Conservation (phyloP, 2,329 filamentous ascomycete genomes). For the Amylocarpus encephaloides region DNA sequence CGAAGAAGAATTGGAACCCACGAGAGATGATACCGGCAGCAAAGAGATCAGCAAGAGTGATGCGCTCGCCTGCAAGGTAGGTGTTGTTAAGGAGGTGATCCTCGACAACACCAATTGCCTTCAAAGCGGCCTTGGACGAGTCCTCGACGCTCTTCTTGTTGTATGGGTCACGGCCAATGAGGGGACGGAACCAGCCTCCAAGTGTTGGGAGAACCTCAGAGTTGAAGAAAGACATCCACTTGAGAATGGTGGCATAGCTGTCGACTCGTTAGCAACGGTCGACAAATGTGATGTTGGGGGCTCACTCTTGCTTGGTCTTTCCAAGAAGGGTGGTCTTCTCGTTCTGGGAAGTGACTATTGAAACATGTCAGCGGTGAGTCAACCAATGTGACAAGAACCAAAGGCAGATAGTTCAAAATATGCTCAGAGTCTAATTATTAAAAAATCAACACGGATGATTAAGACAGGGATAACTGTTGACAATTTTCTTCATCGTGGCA, state of each 20-base stretch:
- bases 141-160: constrained; percentile 98
- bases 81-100: constrained; percentile 87
- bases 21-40: constrained; percentile 69
- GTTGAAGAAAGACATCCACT: constrained; percentile 98
- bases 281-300: background rate
- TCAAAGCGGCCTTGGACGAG: constrained; percentile 58
- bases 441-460: constrained; percentile 83
- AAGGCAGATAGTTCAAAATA: constrained; percentile 23
- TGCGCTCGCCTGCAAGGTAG: constrained; percentile 94
- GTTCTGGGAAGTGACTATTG: constrained; percentile 91
- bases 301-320: constrained; percentile 98
- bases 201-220: constrained; percentile 69
- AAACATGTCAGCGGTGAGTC: constrained; percentile 21
- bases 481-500: constrained; percentile 44
- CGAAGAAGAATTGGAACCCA: constrained; percentile 91
- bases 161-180: constrained; percentile 76
- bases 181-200: constrained; percentile 77
- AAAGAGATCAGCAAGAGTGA: constrained; percentile 95
- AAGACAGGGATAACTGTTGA: constrained; percentile 99
- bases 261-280: constrained; percentile 21
- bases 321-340: constrained; percentile 99
- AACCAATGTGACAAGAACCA: constrained; percentile 10
- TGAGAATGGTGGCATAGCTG: constrained; percentile 89
- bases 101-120: constrained; percentile 69
- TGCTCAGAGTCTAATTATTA: constrained; percentile 69